These are phyloP conservation scores for Trematosphaeria pertusa DNA, from an alignment of 2,329 filamentous ascomycete genomes.

Conservation along the genomic window DNA sequence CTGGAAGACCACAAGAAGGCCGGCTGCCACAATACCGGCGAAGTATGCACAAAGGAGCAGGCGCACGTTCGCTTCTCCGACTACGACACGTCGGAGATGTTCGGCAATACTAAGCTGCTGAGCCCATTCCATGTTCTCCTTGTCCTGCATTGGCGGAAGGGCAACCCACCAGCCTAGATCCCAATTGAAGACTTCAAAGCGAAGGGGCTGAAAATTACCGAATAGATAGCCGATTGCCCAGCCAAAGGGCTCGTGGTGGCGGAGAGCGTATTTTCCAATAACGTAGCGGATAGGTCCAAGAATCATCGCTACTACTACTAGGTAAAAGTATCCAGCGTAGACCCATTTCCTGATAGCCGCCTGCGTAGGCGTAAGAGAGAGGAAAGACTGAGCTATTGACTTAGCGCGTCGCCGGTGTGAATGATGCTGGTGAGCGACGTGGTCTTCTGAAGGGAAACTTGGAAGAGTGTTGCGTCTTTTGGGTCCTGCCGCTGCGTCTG, in stretches of 20 bases:
- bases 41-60: constrained; percentile 80
- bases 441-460: constrained; percentile 28
- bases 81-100: constrained; percentile 65
- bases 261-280: constrained; percentile 71
- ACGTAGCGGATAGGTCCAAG: constrained; percentile 75
- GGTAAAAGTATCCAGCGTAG: constrained; percentile 82
- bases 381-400: constrained; percentile 66
- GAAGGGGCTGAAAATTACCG: constrained; percentile 75
- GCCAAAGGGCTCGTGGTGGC: constrained; percentile 80
- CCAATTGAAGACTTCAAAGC: constrained; percentile 72
- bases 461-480: constrained; percentile 46
- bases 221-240: constrained; percentile 93
- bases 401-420: constrained; percentile 37
- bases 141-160: constrained; percentile 62
- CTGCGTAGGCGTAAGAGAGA: constrained; percentile 80
- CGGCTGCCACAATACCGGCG: constrained; percentile 69
- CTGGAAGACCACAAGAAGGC: constrained; percentile 76
- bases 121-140: constrained; percentile 17
- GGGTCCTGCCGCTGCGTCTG: constrained; percentile 15
- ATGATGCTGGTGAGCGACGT: constrained; percentile 27
- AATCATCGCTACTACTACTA: constrained; percentile 69
- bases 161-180: constrained; percentile 78
- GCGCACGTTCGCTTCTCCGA: constrained; percentile 83
- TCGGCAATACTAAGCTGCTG: constrained; percentile 56
- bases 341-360: constrained; percentile 79